Percentiles rank a stretch among this genome's conserved stretches.
Conservation (phyloP, 1,139 yeast genomes). For the Kluyveromyces sp. region DNA sequence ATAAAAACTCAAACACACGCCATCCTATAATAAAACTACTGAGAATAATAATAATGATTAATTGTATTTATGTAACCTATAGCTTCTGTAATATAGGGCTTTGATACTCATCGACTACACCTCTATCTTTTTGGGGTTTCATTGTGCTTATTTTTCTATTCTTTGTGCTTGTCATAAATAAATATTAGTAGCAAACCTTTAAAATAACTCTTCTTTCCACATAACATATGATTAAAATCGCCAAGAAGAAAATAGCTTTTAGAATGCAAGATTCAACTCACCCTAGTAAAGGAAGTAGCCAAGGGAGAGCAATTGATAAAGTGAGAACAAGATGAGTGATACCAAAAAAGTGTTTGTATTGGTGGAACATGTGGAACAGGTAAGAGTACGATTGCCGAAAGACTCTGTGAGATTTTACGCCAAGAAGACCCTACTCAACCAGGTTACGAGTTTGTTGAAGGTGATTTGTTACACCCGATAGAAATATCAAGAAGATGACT, state of each 20-base stretch:
- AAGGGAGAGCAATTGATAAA: neutral
- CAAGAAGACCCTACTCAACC: slow-evolving; percentile 13
- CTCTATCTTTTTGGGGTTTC: no score
- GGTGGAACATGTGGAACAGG: slow-evolving; percentile 98
- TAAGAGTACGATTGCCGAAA: slow-evolving; percentile 68
- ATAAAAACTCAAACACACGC: no score
- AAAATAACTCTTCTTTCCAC: no score
- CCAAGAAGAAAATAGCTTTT: neutral
- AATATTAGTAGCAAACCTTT: no score
- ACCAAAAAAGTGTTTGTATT: slow-evolving; percentile 31
- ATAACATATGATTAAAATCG: no score
- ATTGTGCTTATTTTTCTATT: no score
- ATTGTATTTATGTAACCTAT: no score
- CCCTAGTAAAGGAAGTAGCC: neutral
- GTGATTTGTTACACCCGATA: slow-evolving; percentile 71
- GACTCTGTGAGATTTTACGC: slow-evolving; percentile 33
- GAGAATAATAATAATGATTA: no score
- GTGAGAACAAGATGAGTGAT: neutral
- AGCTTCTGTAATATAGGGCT: no score
- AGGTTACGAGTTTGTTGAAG: slow-evolving; percentile 63
- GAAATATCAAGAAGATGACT: slow-evolving; percentile 78
- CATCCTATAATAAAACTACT: no score
- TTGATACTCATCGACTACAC: no score
- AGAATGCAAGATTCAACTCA: neutral
- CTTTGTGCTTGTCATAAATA: no score